phyloP scores from a whole-genome alignment of 192 early-diverging fungal species.

The Physocladia obscura region DNA sequence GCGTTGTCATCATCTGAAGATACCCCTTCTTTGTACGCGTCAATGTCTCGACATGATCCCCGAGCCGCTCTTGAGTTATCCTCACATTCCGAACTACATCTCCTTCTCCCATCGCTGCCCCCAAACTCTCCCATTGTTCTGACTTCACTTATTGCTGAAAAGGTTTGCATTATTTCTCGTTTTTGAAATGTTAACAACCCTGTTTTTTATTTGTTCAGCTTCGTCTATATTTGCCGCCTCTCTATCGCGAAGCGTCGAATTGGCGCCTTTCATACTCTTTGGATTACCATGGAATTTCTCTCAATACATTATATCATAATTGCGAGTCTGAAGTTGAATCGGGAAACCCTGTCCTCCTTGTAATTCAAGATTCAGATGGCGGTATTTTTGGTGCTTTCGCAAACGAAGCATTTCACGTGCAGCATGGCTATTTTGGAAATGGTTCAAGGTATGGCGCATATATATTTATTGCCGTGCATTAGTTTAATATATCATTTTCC shows the following conservation, averaged over 20 bases:
- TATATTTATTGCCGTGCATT: too few relatives aligned
- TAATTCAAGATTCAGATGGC: conserved; percentile 34
- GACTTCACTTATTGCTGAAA: neutral
- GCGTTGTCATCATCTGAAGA: neutral
- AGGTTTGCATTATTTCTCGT: neutral
- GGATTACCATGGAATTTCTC: conserved; percentile 90
- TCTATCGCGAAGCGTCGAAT: conserved; percentile 69
- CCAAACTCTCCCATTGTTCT: neutral
- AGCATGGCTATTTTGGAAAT: conserved; percentile 48
- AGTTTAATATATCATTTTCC: too few relatives aligned
- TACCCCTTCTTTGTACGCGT: neutral
- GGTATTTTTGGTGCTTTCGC: conserved; percentile 51
- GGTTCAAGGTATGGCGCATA: conserved; percentile 46
- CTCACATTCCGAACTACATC: neutral
- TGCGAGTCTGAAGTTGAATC: neutral
- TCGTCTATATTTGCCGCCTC: conserved; percentile 72
- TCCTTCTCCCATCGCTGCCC: too few relatives aligned
- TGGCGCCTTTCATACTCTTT: conserved; percentile 88
- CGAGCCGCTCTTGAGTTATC: neutral
- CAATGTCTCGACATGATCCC: neutral
- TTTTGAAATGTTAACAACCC: neutral
- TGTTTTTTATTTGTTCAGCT: conserved; percentile 48
- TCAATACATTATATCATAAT: conserved; percentile 73
- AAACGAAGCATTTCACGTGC: conserved; percentile 30
- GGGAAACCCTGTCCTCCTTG: conserved; percentile 30